Percentiles rank a stretch among this genome's conserved stretches.
phyloP scores from a whole-genome alignment of 1,139 yeast genomes.

The Suhomyces choctaworum region DNA sequence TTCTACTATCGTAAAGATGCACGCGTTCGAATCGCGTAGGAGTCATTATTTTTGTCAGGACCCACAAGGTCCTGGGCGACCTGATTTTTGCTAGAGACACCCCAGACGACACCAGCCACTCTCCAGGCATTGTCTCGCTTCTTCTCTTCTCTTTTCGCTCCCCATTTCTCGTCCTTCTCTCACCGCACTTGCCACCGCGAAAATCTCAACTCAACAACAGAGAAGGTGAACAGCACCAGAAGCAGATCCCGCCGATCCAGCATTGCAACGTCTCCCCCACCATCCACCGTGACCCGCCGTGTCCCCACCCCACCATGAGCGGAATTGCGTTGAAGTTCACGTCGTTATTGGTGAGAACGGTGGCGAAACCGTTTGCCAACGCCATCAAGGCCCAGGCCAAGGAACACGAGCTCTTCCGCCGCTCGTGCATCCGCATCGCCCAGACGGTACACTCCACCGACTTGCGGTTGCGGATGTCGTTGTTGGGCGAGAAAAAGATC shows the following conservation, averaged over 20 bases:
- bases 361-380: slow-evolving; percentile 81
- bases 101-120: no score
- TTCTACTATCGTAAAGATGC: slow-evolving; percentile 13
- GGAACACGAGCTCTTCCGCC: slow-evolving; percentile 66
- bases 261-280: no score
- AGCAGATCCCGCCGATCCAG: no score
- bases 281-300: no score
- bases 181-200: no score
- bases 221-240: no score
- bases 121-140: no score
- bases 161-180: not conserved
- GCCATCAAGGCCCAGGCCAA: slow-evolving; percentile 74
- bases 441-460: slow-evolving; percentile 74
- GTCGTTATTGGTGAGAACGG: slow-evolving; percentile 69
- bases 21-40: slow-evolving; percentile 13
- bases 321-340: slow-evolving; percentile 74
- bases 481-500: slow-evolving; percentile 59
- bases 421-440: slow-evolving; percentile 67
- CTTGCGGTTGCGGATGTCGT: slow-evolving; percentile 57
- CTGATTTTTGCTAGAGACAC: no score
- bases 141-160: not conserved
- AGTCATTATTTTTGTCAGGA: slow-evolving; percentile 10
- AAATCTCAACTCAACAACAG: no score
- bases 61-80: no score
- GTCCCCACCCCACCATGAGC: slow-evolving; percentile 34